These are phyloP conservation scores for Oldenlandia corymbosa DNA, from an alignment of 257 asterid species.

Conservation along the genomic window DNA sequence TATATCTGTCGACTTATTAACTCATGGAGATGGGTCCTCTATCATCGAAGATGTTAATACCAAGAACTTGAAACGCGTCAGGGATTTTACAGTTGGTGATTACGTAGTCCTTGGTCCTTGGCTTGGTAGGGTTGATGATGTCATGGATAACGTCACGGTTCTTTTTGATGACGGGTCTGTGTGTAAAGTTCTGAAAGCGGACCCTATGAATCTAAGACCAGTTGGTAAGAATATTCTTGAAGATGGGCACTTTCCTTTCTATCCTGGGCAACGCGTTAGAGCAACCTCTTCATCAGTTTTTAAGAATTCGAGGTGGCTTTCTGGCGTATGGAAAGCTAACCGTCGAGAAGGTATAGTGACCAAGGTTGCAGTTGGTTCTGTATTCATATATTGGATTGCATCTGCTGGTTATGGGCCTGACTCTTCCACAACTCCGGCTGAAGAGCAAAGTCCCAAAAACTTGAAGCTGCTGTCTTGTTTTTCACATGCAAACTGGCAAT, in stretches of 20 bases:
- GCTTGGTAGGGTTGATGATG: constrained; percentile 94
- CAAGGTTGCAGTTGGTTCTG: constrained; percentile 89
- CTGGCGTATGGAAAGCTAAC: constrained; percentile 92
- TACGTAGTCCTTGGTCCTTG: constrained; percentile 95
- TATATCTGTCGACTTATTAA: constrained; percentile 58
- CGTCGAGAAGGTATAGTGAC: constrained; percentile 88
- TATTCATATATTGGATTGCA: constrained; percentile 89
- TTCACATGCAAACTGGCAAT: constrained; percentile 86
- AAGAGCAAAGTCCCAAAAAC: constrained; percentile 83
- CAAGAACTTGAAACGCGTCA: constrained; percentile 59
- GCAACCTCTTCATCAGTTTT: constrained; percentile 89
- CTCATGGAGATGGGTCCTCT: constrained; percentile 66
- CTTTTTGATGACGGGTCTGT: constrained; percentile 92
- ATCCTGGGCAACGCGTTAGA: constrained; percentile 95
- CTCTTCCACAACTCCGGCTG: constrained; percentile 73
- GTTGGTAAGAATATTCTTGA: constrained; percentile 65
- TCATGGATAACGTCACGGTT: constrained; percentile 85
- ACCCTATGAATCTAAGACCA: constrained; percentile 77
- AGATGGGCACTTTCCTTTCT: constrained; percentile 92
- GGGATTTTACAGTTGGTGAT: constrained; percentile 88
- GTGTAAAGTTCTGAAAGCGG: constrained; percentile 90
- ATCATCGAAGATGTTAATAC: constrained; percentile 48
- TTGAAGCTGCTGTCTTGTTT: constrained; percentile 84
- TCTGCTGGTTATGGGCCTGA: constrained; percentile 96
- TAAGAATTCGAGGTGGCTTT: constrained; percentile 90